Conservation (phyloP, 2,329 filamentous ascomycete genomes). For the Pseudocercospora eumusae region DNA sequence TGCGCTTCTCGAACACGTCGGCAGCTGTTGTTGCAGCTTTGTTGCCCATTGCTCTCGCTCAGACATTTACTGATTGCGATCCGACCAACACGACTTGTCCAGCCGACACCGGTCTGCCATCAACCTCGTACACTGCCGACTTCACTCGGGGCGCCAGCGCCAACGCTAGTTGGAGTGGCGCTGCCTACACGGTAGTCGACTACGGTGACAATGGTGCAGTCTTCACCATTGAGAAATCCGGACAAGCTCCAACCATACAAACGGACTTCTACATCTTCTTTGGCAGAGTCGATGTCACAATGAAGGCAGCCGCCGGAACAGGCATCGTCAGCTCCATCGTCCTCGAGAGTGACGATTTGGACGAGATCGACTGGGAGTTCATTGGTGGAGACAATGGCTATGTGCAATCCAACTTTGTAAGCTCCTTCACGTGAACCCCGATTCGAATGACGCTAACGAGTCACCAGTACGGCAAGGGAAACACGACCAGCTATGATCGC, state of each 20-base stretch:
- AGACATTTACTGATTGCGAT: conserved; percentile 77
- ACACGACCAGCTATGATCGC: conserved; percentile 70
- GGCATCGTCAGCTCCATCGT: conserved; percentile 82
- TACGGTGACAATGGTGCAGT: conserved; percentile 65
- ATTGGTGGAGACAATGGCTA: conserved; percentile 62
- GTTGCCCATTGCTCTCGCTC: conserved; percentile 60
- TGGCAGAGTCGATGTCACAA: conserved; percentile 72
- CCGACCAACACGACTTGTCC: conserved; percentile 72
- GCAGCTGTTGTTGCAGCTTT: conserved; percentile 42
- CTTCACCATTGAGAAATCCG: conserved; percentile 69
- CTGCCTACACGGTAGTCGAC: conserved; percentile 64
- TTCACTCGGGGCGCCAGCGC: conserved; percentile 60
- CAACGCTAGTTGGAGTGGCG: conserved; percentile 61
- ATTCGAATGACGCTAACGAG: background rate
- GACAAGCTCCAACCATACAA: conserved; percentile 66
- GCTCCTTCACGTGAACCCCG: background rate
- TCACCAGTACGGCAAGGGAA: conserved; percentile 58
- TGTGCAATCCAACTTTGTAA: conserved; percentile 73
- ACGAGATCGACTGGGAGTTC: conserved; percentile 87
- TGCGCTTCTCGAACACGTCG: conserved; percentile 38
- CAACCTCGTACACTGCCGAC: conserved; percentile 51
- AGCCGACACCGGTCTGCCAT: conserved; percentile 69
- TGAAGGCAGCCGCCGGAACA: conserved; percentile 71
- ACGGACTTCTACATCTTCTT: conserved; percentile 80
- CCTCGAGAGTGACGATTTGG: conserved; percentile 76